A percentile compares a stretch with the other conserved stretches of the same genome.
phyloP scores from a whole-genome alignment of 345 rosid species.

The Brassica rapa region DNA sequence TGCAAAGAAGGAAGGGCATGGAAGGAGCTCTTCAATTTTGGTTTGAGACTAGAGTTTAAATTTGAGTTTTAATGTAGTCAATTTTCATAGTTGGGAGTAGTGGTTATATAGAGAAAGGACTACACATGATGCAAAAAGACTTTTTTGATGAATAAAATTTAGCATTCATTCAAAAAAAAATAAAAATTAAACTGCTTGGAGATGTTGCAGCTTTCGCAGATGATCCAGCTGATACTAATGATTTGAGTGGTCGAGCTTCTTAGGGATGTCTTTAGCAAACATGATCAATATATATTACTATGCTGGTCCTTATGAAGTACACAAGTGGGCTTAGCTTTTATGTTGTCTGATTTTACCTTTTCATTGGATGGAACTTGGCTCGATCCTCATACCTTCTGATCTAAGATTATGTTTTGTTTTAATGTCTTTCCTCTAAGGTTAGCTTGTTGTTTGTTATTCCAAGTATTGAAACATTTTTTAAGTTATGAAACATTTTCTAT shows the following conservation, averaged over 20 bases:
- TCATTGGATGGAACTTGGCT: neutral
- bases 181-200: constrained; percentile 33
- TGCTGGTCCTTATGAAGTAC: constrained; percentile 73
- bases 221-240: constrained; percentile 74
- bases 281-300: constrained; percentile 71
- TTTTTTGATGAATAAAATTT: no score
- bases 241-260: constrained; percentile 44
- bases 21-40: no score
- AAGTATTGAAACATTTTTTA: neutral
- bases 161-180: no score
- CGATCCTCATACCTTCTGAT: constrained; percentile 6
- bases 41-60: no score
- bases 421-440: neutral
- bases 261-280: constrained; percentile 68
- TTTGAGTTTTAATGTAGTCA: no score
- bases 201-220: constrained; percentile 74
- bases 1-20: no score
- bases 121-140: no score
- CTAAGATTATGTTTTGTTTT: constrained; percentile 11
- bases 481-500: no score
- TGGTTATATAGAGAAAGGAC: no score
- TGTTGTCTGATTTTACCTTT: constrained; percentile 42
- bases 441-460: neutral
- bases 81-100: no score
- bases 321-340: constrained; percentile 88